phyloP scores from a whole-genome alignment of 139 green algal species.

The Desmodesmus armatus region DNA sequence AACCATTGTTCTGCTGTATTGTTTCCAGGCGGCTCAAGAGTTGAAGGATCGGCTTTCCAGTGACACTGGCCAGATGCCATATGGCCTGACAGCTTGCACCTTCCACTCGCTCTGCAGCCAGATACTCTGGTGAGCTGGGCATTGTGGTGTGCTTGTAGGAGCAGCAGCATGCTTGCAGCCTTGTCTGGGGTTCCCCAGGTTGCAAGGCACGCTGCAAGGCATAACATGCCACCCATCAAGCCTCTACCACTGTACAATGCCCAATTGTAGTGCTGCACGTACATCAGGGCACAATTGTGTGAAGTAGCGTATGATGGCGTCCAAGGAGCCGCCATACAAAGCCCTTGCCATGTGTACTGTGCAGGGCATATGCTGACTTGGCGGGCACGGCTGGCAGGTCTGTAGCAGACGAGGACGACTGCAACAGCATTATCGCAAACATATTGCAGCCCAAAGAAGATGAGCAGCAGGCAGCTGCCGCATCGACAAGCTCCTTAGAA shows the following conservation, averaged over 20 bases:
- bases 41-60: neutral
- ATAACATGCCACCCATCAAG: too few relatives aligned
- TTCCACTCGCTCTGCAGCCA: constrained; percentile 54
- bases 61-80: neutral
- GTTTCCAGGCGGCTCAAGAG: constrained; percentile 37
- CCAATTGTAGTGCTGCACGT: too few relatives aligned
- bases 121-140: constrained; percentile 34
- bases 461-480: neutral
- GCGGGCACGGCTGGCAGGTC: neutral
- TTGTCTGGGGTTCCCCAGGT: neutral
- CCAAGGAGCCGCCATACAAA: neutral
- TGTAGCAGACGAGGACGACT: neutral
- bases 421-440: neutral
- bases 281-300: too few relatives aligned
- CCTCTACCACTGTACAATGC: too few relatives aligned
- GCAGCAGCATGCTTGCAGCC: neutral
- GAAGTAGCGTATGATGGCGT: neutral
- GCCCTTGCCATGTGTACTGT: neutral
- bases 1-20: too few relatives aligned
- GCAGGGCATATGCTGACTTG: neutral
- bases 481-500: too few relatives aligned
- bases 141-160: neutral
- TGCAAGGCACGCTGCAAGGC: neutral
- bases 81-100: constrained; percentile 38
- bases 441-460: neutral